Base-by-base conservation (phyloP, 352 stramenopile genomes). In the Phytophthora rubi region DNA sequence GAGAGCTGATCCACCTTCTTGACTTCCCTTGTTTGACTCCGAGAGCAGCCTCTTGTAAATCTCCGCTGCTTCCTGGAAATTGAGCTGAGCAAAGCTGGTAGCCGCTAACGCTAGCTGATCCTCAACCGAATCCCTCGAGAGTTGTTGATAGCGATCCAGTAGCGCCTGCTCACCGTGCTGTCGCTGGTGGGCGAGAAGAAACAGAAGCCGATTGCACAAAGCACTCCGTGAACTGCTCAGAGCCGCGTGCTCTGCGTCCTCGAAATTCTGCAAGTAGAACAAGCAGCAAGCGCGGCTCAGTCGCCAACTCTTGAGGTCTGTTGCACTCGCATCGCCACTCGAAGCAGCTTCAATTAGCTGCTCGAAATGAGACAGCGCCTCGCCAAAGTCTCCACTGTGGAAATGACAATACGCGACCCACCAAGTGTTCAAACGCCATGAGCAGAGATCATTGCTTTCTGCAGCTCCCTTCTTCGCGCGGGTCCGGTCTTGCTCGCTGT, bases 321-420 rank as follows among this genome's bases (percentile, higher is more conserved):
- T 55, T 8, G 59, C 48, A 23, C 39, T 54, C 1, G 62, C 58
- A 4, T 67, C 39, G 2, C 57, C 57, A 33, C 56, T 64, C 6
- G 55, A 62, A 6, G 62, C 53, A 4, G 37, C 37, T 47, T 73
- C 63, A 5, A 91, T 80, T 1, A 92, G 67, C 39, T 86, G 72
- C 9, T 91, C 77, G 55, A 90, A 90, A 44, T 77, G 75, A 10
- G 33, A 53, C 5, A 91, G 58, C 1, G 86, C 85, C 5, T 66
- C 53, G 23, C 59, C 45, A 42, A 86, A 88, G 35, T 90, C 66
- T 26, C 83, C 78, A 28, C 55, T 66, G 28, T 94, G 78, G 58
- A 90, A 94, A 59, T 89, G 75, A 45, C 83, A 92, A 68, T 92
- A 94, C 44, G 84, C 84, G 13, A 69, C 53, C 86, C 86, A 94